Evolutionary conservation across 1,139 yeast genomes (phyloP).

Genomic region (Sugiyamaella sp.): DNA sequence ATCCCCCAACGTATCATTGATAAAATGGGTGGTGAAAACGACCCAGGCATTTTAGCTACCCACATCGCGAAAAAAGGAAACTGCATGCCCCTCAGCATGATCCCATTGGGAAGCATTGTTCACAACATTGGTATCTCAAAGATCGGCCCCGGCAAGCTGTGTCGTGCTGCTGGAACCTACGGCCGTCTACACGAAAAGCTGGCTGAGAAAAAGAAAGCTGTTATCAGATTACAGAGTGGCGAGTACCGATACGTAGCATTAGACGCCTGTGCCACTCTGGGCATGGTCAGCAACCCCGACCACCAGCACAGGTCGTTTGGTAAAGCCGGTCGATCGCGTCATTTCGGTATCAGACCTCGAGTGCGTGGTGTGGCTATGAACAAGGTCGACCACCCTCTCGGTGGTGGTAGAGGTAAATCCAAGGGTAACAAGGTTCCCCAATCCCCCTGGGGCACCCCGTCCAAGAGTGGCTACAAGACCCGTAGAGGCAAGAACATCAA

Average conservation of each 20-base stretch:
- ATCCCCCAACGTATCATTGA: slow-evolving; percentile 75
- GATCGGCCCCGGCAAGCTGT: slow-evolving; percentile 86
- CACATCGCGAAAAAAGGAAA: slow-evolving; percentile 92
- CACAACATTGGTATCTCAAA: slow-evolving; percentile 82
- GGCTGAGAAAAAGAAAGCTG: slow-evolving; percentile 69
- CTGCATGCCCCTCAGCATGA: slow-evolving; percentile 88
- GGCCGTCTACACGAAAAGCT: slow-evolving; percentile 85
- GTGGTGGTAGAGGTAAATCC: slow-evolving; percentile 99
- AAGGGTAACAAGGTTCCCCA: slow-evolving; percentile 93
- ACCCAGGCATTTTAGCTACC: slow-evolving; percentile 87
- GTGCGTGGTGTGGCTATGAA: slow-evolving; percentile 99
- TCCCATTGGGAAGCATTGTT: slow-evolving; percentile 89
- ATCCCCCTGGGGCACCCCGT: slow-evolving; percentile 94
- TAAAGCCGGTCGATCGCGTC: slow-evolving; percentile 95
- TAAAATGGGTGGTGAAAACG: slow-evolving; percentile 83
- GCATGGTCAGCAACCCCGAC: slow-evolving; percentile 92
- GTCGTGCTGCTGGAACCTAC: slow-evolving; percentile 93
- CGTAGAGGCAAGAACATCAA: slow-evolving; percentile 87
- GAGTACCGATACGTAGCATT: slow-evolving; percentile 89
- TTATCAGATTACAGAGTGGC: slow-evolving; percentile 83
- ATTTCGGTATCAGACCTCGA: slow-evolving; percentile 90
- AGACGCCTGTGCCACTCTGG: slow-evolving; percentile 92
- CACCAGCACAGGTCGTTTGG: slow-evolving; percentile 90
- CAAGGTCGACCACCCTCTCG: slow-evolving; percentile 97
- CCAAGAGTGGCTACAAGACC: slow-evolving; percentile 92